Base-by-base conservation (phyloP, 352 stramenopile species). In the Globisporangium iwayamae region DNA sequence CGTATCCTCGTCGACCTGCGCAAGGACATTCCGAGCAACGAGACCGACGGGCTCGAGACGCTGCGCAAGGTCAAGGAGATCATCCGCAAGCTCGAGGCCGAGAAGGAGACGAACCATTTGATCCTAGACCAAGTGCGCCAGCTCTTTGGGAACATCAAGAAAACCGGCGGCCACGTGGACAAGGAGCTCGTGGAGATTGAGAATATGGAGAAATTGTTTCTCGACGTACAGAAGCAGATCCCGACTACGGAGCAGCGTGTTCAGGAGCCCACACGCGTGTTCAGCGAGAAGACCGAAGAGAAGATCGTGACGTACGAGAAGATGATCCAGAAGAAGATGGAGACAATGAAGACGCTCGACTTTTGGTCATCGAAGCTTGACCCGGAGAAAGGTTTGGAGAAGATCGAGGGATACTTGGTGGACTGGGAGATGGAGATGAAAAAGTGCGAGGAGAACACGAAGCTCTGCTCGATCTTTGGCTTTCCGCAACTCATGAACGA, bases 401-500 rank as follows among this genome's bases (percentile, higher is more conserved):
- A 93, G 63, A 93, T 96, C 46, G 87, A 91, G 38, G 86, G 66
- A 28, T 93, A 93, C 46, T 68, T 93, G 5, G 72, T 89, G 0
- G 83, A 92, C 52, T 95, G 84, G 76, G 89, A 93, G 7, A 89
- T 89, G 56, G 94, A 98, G 66, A 93, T 89, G 77, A 89, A 91
- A 51, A 89, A 90, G 50, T 87, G 97, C 47, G 92, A 97, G 38
- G 89, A 96, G 60, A 98, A 97, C 66, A 87, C 80, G 5, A 83
- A 97, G 53, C 57, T 98, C 22, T 98, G 93, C 70, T 77, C 75
- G 16, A 95, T 98, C 36, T 99, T 99, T 72, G 94, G 96, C 2
- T 98, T 98, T 62, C 91, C 95, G 9, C 90, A 97, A 48, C 75
- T 97, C 14, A 98, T 98, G 74, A 90, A 97, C 69, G 79, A 93